Base-by-base conservation (phyloP, 2,329 filamentous ascomycete genomes). In the Epichloe scottii region DNA sequence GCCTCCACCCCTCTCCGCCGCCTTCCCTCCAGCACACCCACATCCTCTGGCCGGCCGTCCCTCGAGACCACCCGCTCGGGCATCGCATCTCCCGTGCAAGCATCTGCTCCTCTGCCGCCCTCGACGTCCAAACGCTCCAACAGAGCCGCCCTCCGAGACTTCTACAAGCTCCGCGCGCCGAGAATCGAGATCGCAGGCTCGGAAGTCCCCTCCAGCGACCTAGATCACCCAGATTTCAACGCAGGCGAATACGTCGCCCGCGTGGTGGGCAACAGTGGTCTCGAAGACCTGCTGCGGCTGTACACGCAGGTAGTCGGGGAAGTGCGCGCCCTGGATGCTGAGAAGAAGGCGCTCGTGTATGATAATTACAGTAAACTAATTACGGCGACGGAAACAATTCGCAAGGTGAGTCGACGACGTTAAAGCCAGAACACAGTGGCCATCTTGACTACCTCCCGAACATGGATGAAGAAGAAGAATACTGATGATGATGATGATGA, bases 311-410 rank as follows among this genome's bases (percentile, higher is more conserved):
- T 91, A 10, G 68, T 91, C 58, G 78, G 81, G 57, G 91, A 97
- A 69, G 91, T 95, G 46, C 74, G 89, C 38, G 90, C 88, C 2
- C 75, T 98, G 17, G 93, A 97, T 62, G 91, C 91, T 23, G 93
- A 98, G 75, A 86, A 93, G 67, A 98, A 98, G 70, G 90, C 91
- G 2, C 71, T 98, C 55, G 93, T 98, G 4, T 98, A 98, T 66
- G 91, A 98, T 66, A 98, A 98, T 65, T 98, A 97, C 68, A 93
- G 86, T 59, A 97, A 97, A 70, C 71, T 98, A 58, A 96, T 98
- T 58, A 81, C 85, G n/a, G 93, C 93, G 1, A 96, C 94, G 11
- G 91, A 95, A 67, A 97, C 91, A 3, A 98, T 98, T 61, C 79
- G 87, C 47, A 89, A 87, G 70, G 79, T 81, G 58, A 15, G 47